Evolutionary conservation across 2,329 filamentous ascomycete species (phyloP).

Genomic region (Lachnellula subtilissima): DNA sequence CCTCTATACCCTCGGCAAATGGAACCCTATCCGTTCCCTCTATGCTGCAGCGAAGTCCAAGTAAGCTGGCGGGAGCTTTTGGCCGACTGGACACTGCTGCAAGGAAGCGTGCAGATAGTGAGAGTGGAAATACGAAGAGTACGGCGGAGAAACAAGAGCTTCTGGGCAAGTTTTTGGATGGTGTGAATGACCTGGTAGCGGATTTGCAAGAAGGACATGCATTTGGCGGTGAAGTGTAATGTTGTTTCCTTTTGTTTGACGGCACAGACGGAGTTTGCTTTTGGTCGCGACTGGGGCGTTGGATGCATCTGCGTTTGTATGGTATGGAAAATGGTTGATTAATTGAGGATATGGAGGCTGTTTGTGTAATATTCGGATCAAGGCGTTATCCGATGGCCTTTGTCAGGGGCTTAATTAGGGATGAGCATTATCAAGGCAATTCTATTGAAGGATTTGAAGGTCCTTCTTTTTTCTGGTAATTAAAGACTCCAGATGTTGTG

Average conservation of each 20-base stretch:
- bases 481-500: conserved; percentile 18
- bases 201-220: conserved; percentile 77
- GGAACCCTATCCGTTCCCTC: conserved; percentile 42
- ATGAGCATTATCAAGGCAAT: conserved; percentile 37
- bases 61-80: conserved; percentile 60
- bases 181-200: conserved; percentile 59
- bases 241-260: conserved; percentile 16
- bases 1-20: conserved; percentile 48
- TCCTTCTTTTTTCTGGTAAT: conserved; percentile 7
- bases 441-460: conserved; percentile 37
- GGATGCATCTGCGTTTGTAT: conserved; percentile 13
- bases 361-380: conserved; percentile 12
- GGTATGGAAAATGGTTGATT: conserved; percentile 17
- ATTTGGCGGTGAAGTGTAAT: conserved; percentile 58
- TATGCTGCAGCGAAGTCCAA: conserved; percentile 62
- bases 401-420: not conserved
- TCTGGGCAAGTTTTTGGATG: conserved; percentile 55
- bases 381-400: conserved; percentile 18
- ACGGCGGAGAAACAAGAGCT: conserved; percentile 65
- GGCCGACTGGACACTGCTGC: conserved; percentile 35
- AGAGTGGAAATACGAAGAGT: conserved; percentile 42
- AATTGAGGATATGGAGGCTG: conserved; percentile 5
- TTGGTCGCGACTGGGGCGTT: conserved; percentile 11
- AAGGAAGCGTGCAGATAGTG: conserved; percentile 31
- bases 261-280: conserved; percentile 14